Percentiles rank a stretch among this genome's conserved stretches.
Evolutionary conservation across 768 basidiomycete species (phyloP).

Genomic region (Suillus plorans): DNA sequence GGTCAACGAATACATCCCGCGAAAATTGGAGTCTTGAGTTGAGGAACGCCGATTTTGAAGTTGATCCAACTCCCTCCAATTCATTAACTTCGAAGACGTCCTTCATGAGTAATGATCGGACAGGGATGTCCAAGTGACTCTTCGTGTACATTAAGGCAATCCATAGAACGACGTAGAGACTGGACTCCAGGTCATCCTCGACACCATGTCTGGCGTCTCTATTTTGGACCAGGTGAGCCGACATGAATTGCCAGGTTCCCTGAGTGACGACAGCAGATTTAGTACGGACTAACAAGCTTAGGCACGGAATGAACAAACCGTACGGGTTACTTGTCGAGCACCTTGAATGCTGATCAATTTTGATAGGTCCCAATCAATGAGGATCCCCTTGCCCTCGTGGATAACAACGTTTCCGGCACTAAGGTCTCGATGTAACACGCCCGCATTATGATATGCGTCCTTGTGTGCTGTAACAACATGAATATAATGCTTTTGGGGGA

Average conservation of each 20-base stretch:
- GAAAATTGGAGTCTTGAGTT: not conserved
- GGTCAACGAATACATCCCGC: not conserved
- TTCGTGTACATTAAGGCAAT: not conserved
- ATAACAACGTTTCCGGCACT: too few species aligned
- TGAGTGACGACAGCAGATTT: slow-evolving; percentile 5
- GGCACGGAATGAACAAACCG: too few species aligned
- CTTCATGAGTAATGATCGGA: not conserved
- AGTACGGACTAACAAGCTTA: not conserved
- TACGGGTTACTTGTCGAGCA: too few species aligned
- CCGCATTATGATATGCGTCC: not conserved
- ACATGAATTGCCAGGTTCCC: slow-evolving; percentile 31
- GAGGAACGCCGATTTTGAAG: not conserved
- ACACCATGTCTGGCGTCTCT: slow-evolving; percentile 17
- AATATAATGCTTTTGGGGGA: not conserved
- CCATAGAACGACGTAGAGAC: slow-evolving; percentile 23
- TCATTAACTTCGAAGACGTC: not conserved
- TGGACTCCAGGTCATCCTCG: slow-evolving; percentile 34
- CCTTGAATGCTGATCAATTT: too few species aligned
- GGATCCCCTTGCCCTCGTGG: too few species aligned
- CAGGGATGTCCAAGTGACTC: not conserved
- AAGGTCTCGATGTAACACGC: too few species aligned
- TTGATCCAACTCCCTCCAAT: not conserved
- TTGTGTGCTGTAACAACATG: slow-evolving; percentile 3
- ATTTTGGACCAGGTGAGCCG: slow-evolving; percentile 5
- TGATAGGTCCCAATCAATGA: too few species aligned